Evolutionary conservation across 1,139 yeast genomes (phyloP).

Genomic region (Pichia sp.): DNA sequence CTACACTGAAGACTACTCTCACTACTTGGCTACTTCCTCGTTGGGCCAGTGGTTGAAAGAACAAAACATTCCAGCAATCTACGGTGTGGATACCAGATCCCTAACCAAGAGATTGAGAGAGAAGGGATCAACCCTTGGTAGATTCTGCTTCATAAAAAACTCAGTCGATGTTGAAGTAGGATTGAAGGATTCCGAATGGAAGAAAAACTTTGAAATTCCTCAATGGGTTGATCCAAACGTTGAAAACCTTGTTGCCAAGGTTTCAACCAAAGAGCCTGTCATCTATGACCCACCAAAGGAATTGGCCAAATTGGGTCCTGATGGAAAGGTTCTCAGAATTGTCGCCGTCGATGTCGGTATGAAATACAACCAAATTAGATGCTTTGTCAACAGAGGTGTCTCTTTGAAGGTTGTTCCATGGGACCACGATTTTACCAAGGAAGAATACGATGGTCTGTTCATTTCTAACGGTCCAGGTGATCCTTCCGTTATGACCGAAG

Average conservation of each 20-base stretch:
- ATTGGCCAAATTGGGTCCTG: slow-evolving; percentile 51
- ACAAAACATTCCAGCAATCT: slow-evolving; percentile 91
- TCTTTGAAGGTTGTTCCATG: slow-evolving; percentile 95
- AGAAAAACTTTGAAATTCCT: slow-evolving; percentile 61
- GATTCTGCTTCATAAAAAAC: slow-evolving; percentile 56
- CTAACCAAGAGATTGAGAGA: slow-evolving; percentile 90
- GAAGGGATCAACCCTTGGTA: slow-evolving; percentile 89
- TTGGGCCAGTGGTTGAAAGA: slow-evolving; percentile 91
- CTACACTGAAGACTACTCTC: slow-evolving; percentile 94
- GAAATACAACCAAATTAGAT: slow-evolving; percentile 95
- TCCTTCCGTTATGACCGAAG: slow-evolving; percentile 75
- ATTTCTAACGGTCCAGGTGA: slow-evolving; percentile 99
- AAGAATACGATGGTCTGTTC: slow-evolving; percentile 89
- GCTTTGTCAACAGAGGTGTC: slow-evolving; percentile 93
- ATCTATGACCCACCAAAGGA: slow-evolving; percentile 64
- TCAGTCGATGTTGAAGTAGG: slow-evolving; percentile 40
- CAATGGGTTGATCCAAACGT: slow-evolving; percentile 93
- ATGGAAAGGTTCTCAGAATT: slow-evolving; percentile 77
- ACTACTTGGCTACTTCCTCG: slow-evolving; percentile 86
- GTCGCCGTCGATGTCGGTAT: slow-evolving; percentile 95
- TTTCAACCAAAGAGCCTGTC: slow-evolving; percentile 72
- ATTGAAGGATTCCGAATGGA: slow-evolving; percentile 42
- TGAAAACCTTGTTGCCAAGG: slow-evolving; percentile 86
- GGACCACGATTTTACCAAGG: slow-evolving; percentile 78
- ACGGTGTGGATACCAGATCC: slow-evolving; percentile 96